Evolutionary conservation across 2,329 filamentous ascomycete species (phyloP).

Genomic region (Erysiphe neolycopersici): DNA sequence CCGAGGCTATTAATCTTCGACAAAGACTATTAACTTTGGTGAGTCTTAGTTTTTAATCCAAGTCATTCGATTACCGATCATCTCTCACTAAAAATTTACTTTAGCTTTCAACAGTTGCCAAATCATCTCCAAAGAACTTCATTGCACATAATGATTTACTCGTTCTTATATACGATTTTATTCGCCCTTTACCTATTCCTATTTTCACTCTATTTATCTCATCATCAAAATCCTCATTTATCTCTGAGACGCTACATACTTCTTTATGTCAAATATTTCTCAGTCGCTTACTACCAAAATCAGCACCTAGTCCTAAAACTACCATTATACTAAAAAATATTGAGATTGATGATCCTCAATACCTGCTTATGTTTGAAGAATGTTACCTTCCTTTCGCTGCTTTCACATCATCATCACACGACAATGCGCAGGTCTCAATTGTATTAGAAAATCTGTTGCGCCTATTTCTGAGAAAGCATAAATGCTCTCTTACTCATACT

Average conservation of each 20-base stretch:
- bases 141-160: conserved; percentile 21
- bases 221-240: conserved; percentile 13
- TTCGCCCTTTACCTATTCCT: conserved; percentile 12
- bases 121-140: conserved; percentile 20
- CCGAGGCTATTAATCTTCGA: conserved; percentile 10
- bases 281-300: conserved; percentile 17
- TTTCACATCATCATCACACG: conserved; percentile 18
- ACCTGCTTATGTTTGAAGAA: conserved; percentile 21
- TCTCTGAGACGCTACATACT: conserved; percentile 16
- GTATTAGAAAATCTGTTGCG: conserved; percentile 25
- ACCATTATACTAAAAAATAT: conserved; percentile 1
- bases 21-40: conserved; percentile 11
- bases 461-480: conserved; percentile 16
- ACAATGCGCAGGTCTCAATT: conserved; percentile 31
- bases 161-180: conserved; percentile 19
- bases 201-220: conserved; percentile 19
- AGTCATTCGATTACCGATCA: not conserved
- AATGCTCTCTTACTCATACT: conserved; percentile 5
- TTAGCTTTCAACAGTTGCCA: conserved; percentile 12
- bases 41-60: conserved; percentile 1
- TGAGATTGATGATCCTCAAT: conserved; percentile 18
- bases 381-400: conserved; percentile 28
- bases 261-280: conserved; percentile 27
- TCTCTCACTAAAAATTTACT: not conserved
- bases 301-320: conserved; percentile 16